A percentile compares a stretch with the other conserved stretches of the same genome.
These are phyloP conservation scores for Alternaria angustiovoidea DNA, from an alignment of 2,329 filamentous ascomycete species.

Conservation along the genomic window DNA sequence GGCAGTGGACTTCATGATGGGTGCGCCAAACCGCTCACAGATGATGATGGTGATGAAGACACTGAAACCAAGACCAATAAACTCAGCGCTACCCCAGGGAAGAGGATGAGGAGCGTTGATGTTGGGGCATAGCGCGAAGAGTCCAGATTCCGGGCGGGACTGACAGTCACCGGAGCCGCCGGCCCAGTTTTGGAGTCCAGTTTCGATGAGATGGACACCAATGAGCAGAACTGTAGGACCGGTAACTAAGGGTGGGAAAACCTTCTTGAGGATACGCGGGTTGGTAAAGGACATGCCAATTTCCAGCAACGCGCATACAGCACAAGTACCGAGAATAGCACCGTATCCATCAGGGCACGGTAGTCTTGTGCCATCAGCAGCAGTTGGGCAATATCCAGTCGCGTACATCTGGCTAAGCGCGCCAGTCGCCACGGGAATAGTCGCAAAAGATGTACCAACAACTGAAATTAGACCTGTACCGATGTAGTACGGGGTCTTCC, in stretches of 20 bases:
- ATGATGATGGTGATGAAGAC: conserved; percentile 82
- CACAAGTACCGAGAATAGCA: conserved; percentile 72
- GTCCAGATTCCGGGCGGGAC: conserved; percentile 56
- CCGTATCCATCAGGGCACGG: conserved; percentile 82
- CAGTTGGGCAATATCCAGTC: conserved; percentile 71
- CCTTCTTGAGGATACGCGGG: conserved; percentile 70
- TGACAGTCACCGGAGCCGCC: conserved; percentile 71
- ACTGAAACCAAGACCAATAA: conserved; percentile 79
- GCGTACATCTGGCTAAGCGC: conserved; percentile 80
- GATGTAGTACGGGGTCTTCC: conserved; percentile 69
- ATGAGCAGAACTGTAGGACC: conserved; percentile 75
- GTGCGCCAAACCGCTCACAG: conserved; percentile 81
- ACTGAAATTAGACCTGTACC: conserved; percentile 82
- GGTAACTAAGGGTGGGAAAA: conserved; percentile 81
- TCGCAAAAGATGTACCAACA: conserved; percentile 79
- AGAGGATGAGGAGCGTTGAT: conserved; percentile 74
- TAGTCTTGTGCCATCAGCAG: conserved; percentile 68
- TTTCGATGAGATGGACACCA: conserved; percentile 74
- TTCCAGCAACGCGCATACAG: conserved; percentile 65
- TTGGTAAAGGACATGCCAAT: conserved; percentile 78
- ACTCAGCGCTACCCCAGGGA: conserved; percentile 80
- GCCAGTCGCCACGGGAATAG: conserved; percentile 76
- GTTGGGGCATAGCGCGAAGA: conserved; percentile 67
- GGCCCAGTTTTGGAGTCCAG: conserved; percentile 79
- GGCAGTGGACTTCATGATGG: conserved; percentile 83